Percentiles rank a stretch among this genome's conserved stretches.
phyloP scores from a whole-genome alignment of 139 green algal genomes.

The Micromonas pusilla region DNA sequence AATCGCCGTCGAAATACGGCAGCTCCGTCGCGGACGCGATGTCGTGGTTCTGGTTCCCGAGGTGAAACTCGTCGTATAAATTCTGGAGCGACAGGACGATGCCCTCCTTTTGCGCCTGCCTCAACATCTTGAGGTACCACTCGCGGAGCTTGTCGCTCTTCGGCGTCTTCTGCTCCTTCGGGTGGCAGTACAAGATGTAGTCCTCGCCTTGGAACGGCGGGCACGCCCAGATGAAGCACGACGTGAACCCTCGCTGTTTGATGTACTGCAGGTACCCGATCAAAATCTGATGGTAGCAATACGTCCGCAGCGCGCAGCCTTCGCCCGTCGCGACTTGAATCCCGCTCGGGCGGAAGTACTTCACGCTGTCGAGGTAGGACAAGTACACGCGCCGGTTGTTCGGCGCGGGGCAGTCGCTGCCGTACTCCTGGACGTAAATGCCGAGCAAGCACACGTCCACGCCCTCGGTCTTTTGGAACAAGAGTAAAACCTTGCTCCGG shows the following conservation, averaged over 20 bases:
- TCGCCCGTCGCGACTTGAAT: conserved; percentile 32
- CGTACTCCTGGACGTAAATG: conserved; percentile 97
- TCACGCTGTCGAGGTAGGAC: conserved; percentile 94
- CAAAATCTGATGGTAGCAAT: conserved; percentile 96
- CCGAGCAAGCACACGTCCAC: conserved; percentile 91
- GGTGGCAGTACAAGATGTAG: conserved; percentile 99
- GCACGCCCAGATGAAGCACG: conserved; percentile 99
- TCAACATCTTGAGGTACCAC: conserved; percentile 91
- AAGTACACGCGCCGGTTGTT: conserved; percentile 85
- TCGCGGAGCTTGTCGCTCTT: conserved; percentile 76
- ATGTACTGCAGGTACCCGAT: conserved; percentile 82
- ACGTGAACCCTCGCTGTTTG: conserved; percentile 73
- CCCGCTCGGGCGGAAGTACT: conserved; percentile 88
- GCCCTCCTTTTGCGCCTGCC: conserved; percentile 51
- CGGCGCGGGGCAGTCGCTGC: conserved; percentile 63
- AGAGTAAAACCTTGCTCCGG: conserved; percentile 84
- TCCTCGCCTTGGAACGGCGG: conserved; percentile 92
- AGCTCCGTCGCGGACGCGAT: conserved; percentile 52
- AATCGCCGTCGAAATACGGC: conserved; percentile 98
- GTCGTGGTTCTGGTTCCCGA: conserved; percentile 11
- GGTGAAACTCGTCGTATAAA: conserved; percentile 81
- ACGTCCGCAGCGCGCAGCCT: conserved; percentile 76
- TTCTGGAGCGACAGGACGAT: conserved; percentile 77
- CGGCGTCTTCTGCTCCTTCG: conserved; percentile 86
- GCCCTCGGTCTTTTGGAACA: conserved; percentile 87